These are phyloP conservation scores for Dioszegia aurantiaca DNA, from an alignment of 768 basidiomycete species.

Conservation along the genomic window DNA sequence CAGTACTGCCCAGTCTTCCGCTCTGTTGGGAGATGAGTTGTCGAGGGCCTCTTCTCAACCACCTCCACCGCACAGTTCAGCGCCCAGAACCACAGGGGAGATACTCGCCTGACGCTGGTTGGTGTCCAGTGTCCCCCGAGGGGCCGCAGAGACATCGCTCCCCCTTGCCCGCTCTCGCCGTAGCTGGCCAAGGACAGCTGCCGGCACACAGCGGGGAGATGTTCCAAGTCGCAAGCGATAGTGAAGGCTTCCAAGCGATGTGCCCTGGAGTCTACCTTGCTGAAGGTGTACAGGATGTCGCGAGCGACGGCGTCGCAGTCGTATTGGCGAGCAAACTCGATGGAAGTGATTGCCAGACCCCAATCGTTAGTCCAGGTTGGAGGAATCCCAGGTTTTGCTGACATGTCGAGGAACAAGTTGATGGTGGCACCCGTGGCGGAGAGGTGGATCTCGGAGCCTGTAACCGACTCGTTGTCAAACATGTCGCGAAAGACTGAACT, in stretches of 20 bases:
- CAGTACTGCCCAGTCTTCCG: neutral
- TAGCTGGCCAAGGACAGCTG: neutral
- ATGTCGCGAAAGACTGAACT: conserved; percentile 8
- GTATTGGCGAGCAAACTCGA: neutral
- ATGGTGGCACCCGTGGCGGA: neutral
- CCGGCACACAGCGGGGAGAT: neutral
- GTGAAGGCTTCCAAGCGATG: neutral
- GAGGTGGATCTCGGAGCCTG: neutral
- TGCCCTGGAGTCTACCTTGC: neutral
- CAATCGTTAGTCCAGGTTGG: neutral
- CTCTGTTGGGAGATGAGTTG: neutral
- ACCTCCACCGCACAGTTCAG: neutral
- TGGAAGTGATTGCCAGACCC: neutral
- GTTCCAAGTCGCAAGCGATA: neutral
- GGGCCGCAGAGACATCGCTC: neutral
- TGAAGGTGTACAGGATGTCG: neutral
- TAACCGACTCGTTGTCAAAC: neutral
- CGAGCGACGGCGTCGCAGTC: conserved; percentile 5
- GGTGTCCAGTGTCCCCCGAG: neutral
- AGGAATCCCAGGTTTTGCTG: neutral
- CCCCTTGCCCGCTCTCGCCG: neutral
- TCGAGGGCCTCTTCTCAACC: neutral
- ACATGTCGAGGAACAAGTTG: neutral
- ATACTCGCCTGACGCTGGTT: neutral
- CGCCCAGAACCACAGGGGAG: neutral